Evolutionary conservation across 306 rosid genomes (phyloP), one percentile per base, ranked within the genome.

Genomic region (Medicago truncatula): DNA sequence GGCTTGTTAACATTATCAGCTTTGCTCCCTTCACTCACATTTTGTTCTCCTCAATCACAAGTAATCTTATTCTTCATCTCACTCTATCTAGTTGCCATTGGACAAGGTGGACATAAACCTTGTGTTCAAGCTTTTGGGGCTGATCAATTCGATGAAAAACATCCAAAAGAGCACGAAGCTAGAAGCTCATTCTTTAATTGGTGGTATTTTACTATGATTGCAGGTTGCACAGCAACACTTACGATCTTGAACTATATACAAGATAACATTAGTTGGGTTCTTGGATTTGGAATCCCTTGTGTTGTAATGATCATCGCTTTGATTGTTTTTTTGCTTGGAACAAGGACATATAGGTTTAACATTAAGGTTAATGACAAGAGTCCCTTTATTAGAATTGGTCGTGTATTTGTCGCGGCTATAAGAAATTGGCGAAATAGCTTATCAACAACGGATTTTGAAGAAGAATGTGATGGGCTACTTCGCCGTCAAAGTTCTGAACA

Each of bases 121-220:
- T 61, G 67, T 28, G 43, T 61, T 61, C 67, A 61, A 25, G 67
- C 67, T 31, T 61, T 61, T 1, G 67, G 93, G 2, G 67, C 67
- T 0, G 67, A 61, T 31, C 67, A 92, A 73, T 92, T 89, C n/a
- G 96, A 92, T 43, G 87, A 77, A 5, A 38, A 79, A 4, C 81
- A 92, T 64, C 89, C 89, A 7, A 44, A 83, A 75, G 97, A 92
- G 71, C 57, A 75, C 78, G 84, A 81, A 47, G 91, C 88, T 6
- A 86, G 89, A 86, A 81, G 93, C 89, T 83, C 97, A 17, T 92
- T 92, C 83, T 92, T 92, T 76, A 92, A 89, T 65, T 92, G 96
- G 97, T 89, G 97, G 97, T 89, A 81, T 83, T 88, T 89, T 21
- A 64, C 89, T 3, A 10, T 88, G 17, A 66, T 79, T 67, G 69